Conservation (phyloP, 495 filamentous ascomycete genomes). For the Trichoderma orchidacearum region DNA sequence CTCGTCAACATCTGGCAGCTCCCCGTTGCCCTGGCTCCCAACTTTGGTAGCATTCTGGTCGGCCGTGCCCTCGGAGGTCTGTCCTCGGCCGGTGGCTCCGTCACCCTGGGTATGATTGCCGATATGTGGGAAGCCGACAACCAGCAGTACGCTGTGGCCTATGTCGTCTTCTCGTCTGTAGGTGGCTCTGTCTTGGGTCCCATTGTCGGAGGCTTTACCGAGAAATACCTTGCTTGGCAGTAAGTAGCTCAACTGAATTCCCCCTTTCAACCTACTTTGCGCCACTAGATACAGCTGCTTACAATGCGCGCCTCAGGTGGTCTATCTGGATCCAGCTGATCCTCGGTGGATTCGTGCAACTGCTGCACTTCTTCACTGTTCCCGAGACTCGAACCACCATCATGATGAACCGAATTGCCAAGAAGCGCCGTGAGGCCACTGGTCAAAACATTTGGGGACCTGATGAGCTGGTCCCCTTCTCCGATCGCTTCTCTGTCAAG, state of each 20-base stretch:
- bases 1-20: slow-evolving; percentile 67
- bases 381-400: slow-evolving; percentile 57
- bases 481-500: slow-evolving; percentile 34
- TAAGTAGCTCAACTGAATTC: not conserved
- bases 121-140: slow-evolving; percentile 65
- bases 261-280: not conserved
- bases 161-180: slow-evolving; percentile 62
- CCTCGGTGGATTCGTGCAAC: slow-evolving; percentile 50
- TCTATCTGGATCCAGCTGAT: slow-evolving; percentile 72
- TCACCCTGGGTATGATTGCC: slow-evolving; percentile 72
- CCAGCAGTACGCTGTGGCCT: slow-evolving; percentile 64
- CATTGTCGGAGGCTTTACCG: slow-evolving; percentile 65
- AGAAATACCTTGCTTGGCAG: slow-evolving; percentile 48
- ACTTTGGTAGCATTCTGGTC: slow-evolving; percentile 52
- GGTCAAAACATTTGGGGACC: slow-evolving; percentile 48
- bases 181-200: slow-evolving; percentile 66
- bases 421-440: slow-evolving; percentile 40
- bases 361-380: slow-evolving; percentile 46
- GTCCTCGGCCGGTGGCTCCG: slow-evolving; percentile 62
- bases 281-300: too few relatives aligned
- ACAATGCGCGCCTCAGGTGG: slow-evolving; percentile 30
- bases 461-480: slow-evolving; percentile 39
- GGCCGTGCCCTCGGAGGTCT: slow-evolving; percentile 56
- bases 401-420: slow-evolving; percentile 52
- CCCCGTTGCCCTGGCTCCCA: slow-evolving; percentile 56